Percentiles rank a stretch among this genome's conserved stretches.
Conservation (phyloP, 768 basidiomycete genomes). For the Suillus tomentosus region DNA sequence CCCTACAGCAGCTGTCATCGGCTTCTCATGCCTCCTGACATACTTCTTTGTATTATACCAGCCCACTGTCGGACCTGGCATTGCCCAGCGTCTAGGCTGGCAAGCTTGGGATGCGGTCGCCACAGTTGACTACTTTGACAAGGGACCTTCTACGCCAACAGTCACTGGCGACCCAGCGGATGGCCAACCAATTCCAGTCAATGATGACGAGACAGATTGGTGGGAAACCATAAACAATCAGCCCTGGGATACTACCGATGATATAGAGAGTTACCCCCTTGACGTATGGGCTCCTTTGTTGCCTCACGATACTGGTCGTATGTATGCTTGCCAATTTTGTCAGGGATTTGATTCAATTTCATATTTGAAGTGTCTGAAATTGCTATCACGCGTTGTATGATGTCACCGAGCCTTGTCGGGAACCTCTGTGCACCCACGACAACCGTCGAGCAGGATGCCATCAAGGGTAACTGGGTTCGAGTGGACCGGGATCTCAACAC, state of each 20-base stretch:
- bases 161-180: constrained; percentile 6
- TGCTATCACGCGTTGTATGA: constrained; percentile 62
- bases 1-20: constrained; percentile 60
- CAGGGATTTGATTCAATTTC: neutral
- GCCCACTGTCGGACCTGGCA: constrained; percentile 71
- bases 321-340: constrained; percentile 24
- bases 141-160: constrained; percentile 4
- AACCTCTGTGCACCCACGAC: constrained; percentile 70
- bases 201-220: constrained; percentile 54
- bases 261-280: constrained; percentile 72
- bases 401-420: constrained; percentile 57
- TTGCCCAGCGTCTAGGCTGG: constrained; percentile 79
- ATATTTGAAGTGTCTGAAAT: constrained; percentile 70
- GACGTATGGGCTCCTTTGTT: constrained; percentile 80
- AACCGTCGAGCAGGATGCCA: constrained; percentile 71
- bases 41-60: constrained; percentile 83
- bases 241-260: constrained; percentile 40
- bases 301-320: constrained; percentile 76
- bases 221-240: constrained; percentile 56
- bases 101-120: constrained; percentile 80
- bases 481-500: constrained; percentile 80
- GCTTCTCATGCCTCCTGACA: constrained; percentile 72
- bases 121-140: constrained; percentile 21
- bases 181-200: constrained; percentile 18
- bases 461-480: constrained; percentile 87